These are phyloP conservation scores for Fagus crenata DNA, from an alignment of 306 rosid species.

Conservation along the genomic window DNA sequence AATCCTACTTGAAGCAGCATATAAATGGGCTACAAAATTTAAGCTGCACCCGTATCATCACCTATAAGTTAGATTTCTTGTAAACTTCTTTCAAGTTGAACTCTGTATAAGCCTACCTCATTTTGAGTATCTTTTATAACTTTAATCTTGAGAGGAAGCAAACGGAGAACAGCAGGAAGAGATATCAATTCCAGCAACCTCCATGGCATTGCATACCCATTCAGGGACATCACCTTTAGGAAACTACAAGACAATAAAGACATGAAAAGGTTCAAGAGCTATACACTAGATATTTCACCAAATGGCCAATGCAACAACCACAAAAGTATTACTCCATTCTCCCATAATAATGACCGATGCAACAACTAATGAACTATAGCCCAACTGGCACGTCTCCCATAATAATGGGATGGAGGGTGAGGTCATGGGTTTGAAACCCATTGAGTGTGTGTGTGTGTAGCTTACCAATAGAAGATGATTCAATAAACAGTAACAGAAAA, in stretches of 20 bases:
- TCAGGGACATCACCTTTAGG: conserved; percentile 84
- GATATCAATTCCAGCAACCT: conserved; percentile 90
- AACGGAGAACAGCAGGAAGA: conserved; percentile 71
- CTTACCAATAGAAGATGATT: background rate
- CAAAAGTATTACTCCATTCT: background rate
- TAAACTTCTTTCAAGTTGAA: conserved; percentile 21
- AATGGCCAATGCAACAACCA: conserved; percentile 7
- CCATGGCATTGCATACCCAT: conserved; percentile 98
- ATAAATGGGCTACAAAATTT: conserved; percentile 48
- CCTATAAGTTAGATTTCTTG: conserved; percentile 9
- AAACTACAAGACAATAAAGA: conserved; percentile 53
- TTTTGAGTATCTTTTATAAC: conserved; percentile 5
- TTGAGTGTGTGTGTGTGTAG: too few species aligned
- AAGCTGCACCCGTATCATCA: conserved; percentile 36
- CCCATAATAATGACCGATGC: background rate
- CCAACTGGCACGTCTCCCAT: too few species aligned
- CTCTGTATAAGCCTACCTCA: conserved; percentile 19
- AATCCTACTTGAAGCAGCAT: conserved; percentile 40
- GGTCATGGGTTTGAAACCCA: too few species aligned
- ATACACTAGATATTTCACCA: conserved; percentile 6
- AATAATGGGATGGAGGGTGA: too few species aligned
- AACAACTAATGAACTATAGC: too few species aligned
- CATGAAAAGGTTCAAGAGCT: background rate
- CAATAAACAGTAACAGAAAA: background rate
- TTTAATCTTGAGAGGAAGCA: conserved; percentile 32